phyloP scores from a whole-genome alignment of 805 yeast species.

The Starmera amethionina region DNA sequence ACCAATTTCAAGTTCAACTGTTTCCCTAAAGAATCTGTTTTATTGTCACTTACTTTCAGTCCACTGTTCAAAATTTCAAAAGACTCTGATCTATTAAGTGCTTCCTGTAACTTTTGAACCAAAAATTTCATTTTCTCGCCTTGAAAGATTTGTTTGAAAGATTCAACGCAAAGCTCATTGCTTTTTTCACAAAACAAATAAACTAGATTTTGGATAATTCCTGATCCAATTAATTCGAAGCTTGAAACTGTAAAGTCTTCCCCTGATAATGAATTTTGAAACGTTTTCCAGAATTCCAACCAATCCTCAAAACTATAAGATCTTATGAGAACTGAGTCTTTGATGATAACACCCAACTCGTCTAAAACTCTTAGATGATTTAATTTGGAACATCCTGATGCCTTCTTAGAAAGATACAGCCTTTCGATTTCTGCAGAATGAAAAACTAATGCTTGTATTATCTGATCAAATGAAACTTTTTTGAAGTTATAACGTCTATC shows the following conservation, averaged over 20 bases:
- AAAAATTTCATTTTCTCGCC: constrained; percentile 33
- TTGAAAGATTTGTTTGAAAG: constrained; percentile 33
- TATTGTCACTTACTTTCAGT: constrained; percentile 25
- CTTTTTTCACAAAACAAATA: constrained; percentile 23
- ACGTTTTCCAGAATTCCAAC: constrained; percentile 26
- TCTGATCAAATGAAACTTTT: constrained; percentile 1
- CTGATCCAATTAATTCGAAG: constrained; percentile 66
- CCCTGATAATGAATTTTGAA: constrained; percentile 25
- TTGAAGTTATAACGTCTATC: constrained; percentile 3
- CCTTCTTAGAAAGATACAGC: constrained; percentile 17
- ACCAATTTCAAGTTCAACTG: constrained; percentile 54
- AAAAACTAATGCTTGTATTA: constrained; percentile 6
- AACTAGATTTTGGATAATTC: constrained; percentile 39
- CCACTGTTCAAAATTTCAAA: constrained; percentile 49
- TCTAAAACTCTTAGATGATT: constrained; percentile 21
- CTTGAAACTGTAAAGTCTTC: constrained; percentile 41
- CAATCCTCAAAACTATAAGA: constrained; percentile 19
- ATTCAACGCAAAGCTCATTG: constrained; percentile 26
- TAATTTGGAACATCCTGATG: constrained; percentile 13
- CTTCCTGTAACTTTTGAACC: constrained; percentile 57
- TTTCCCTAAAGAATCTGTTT: constrained; percentile 56
- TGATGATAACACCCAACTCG: constrained; percentile 11
- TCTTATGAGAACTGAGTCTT: constrained; percentile 2
- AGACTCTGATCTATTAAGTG: constrained; percentile 62
- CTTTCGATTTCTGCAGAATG: constrained; percentile 20